These are phyloP conservation scores for Venturia effusa DNA, from an alignment of 2,329 filamentous ascomycete species.

Conservation along the genomic window DNA sequence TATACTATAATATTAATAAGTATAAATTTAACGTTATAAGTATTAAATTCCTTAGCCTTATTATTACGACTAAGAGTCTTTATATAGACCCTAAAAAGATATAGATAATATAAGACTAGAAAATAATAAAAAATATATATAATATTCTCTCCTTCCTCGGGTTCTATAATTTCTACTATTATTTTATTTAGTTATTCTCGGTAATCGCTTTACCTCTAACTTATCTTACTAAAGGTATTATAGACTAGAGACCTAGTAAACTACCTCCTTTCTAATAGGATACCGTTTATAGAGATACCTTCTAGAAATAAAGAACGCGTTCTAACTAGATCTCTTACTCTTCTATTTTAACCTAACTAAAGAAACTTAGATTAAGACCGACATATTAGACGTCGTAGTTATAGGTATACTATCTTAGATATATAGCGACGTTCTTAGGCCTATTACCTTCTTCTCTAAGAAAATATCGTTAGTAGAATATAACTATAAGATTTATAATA, in stretches of 20 bases:
- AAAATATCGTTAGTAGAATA: slow-evolving; percentile 16
- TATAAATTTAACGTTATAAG: no score
- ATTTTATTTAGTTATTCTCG: slow-evolving; percentile 18
- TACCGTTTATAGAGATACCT: neutral
- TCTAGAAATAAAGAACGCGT: slow-evolving; percentile 13
- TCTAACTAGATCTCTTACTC: slow-evolving; percentile 15
- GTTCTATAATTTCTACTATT: slow-evolving; percentile 21
- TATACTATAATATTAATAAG: slow-evolving; percentile 14
- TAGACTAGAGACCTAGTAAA: no score
- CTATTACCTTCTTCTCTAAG: slow-evolving; percentile 16
- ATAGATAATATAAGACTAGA: no score
- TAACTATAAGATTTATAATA: slow-evolving; percentile 28
- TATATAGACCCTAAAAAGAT: no score
- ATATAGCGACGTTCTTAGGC: slow-evolving; percentile 11
- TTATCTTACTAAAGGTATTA: no score
- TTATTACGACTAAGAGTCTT: no score
- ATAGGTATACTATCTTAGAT: slow-evolving; percentile 11
- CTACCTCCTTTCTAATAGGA: neutral
- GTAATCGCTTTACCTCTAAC: slow-evolving; percentile 14
- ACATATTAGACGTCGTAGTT: slow-evolving; percentile 14
- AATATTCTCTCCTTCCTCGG: no score
- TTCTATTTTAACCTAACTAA: slow-evolving; percentile 14
- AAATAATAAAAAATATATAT: no score
- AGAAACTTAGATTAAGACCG: slow-evolving; percentile 14
- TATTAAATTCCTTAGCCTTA: no score